Percentiles rank a stretch among this genome's conserved stretches.
Conservation (phyloP, 306 rosid genomes). For the Cucurbita moschata region DNA sequence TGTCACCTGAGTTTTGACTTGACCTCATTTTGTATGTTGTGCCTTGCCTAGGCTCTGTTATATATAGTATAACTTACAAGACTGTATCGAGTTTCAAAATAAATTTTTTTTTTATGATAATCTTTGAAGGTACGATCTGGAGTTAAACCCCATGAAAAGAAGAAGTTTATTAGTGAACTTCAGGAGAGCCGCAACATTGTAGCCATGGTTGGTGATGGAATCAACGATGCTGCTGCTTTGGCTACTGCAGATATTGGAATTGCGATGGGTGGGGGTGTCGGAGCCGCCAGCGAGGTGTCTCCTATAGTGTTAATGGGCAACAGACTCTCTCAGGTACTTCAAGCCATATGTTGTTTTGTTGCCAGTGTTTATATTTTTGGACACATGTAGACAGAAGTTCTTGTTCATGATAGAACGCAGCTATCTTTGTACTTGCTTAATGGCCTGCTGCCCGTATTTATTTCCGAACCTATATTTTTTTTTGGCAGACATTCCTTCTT, state of each 20-base stretch:
- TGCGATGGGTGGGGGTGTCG: conserved; percentile 94
- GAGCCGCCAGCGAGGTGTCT: conserved; percentile 98
- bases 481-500: neutral
- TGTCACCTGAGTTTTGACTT: neutral
- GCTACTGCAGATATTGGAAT: conserved; percentile 81
- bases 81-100: neutral
- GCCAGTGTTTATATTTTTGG: neutral
- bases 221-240: conserved; percentile 95
- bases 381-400: neutral
- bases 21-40: neutral
- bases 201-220: conserved; percentile 99
- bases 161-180: conserved; percentile 52
- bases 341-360: neutral
- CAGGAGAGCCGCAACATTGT: conserved; percentile 50
- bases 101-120: neutral
- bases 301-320: conserved; percentile 83
- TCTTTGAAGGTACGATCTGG: conserved; percentile 59
- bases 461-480: neutral
- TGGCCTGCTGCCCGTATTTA: neutral
- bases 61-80: neutral
- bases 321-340: conserved; percentile 69
- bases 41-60: neutral
- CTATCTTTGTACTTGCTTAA: neutral
- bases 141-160: conserved; percentile 75
- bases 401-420: neutral